Base-by-base conservation (phyloP, 768 basidiomycete species). In the Boletellus ananas region DNA sequence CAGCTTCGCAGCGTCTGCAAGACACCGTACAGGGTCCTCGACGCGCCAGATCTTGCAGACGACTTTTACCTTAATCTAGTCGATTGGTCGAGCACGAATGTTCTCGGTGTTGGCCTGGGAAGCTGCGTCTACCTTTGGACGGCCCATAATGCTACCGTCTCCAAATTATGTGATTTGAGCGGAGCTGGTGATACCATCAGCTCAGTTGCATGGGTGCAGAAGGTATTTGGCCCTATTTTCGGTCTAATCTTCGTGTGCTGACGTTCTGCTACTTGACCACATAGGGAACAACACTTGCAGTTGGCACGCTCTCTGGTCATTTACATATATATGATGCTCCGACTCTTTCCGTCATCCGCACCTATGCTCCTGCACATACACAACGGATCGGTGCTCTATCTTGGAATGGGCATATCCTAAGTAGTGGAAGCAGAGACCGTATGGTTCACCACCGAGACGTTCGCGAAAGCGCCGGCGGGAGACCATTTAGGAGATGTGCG, bases 1-100 rank as follows among this genome's bases (percentile, higher is more conserved):
- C 78, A 85, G 50, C 79, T 90, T 7, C 81, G 95, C 38, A 84
- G 76, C 50, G 88, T 97, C 2, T 87, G 87, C 72, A 94, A 95
- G 68, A 96, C 94, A 0, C 95, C 95, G 2, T 98, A 95, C 73
- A 84, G 96, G 50, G 95, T 97, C 1, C 79, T 98, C 31, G 95
- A 99, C 64, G 95, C 95, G 8, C 96, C 95, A 0, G 94, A 98
- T 48, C 81, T 99, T 12, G 92, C 93, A 25, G 95, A 98, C 65
- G 95, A 99, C 67, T 99, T 97, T 69, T 98, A 99, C 63, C 85
- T 99, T 55, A 98, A 98, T 63, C 78, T 98, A 11, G 94, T 98
- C 20, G 94, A 97, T 55, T 98, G 96, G 96, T 91, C 89, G 3
- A 87, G 85, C 46, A 94, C 90, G 5, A 98, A 98, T 63, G 85